Evolutionary conservation across 768 basidiomycete genomes (phyloP).

Genomic region (Dentipellis sp.): DNA sequence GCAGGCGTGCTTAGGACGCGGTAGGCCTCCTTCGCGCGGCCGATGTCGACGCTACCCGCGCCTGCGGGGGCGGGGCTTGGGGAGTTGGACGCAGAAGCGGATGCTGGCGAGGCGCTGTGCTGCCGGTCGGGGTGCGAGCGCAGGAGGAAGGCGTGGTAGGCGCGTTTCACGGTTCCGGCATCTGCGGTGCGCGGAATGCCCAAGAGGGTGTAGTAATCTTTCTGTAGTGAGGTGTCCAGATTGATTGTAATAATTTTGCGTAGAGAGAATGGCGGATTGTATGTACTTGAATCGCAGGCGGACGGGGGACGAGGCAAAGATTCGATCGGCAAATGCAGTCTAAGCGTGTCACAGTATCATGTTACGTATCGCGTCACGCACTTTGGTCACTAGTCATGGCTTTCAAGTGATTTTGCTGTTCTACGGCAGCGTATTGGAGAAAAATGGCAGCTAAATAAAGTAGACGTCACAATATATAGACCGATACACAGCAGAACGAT

Average conservation of each 20-base stretch:
- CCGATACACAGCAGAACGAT: too few species aligned
- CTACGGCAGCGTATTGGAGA: too few species aligned
- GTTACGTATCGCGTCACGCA: too few species aligned
- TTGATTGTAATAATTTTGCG: neutral
- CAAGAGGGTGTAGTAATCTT: conserved; percentile 56
- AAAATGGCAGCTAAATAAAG: too few species aligned
- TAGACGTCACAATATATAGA: too few species aligned
- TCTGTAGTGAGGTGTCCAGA: conserved; percentile 12
- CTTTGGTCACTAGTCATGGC: too few species aligned
- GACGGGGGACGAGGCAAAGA: too few species aligned
- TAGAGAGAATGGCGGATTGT: too few species aligned
- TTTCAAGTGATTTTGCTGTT: too few species aligned
- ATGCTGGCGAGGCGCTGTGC: neutral
- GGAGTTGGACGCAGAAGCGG: neutral
- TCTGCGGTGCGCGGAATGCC: conserved; percentile 40
- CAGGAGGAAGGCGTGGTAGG: conserved; percentile 61
- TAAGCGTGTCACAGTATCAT: too few species aligned
- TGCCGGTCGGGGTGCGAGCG: conserved; percentile 57
- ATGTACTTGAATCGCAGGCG: too few species aligned
- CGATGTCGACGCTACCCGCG: conserved; percentile 25
- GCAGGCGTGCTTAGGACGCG: conserved; percentile 42
- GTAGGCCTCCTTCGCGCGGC: conserved; percentile 61
- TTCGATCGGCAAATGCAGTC: too few species aligned
- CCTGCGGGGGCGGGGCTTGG: neutral
- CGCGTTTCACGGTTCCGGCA: conserved; percentile 49